Evolutionary conservation across 345 rosid species (phyloP), one percentile per base, ranked within the genome.

Genomic region (Geranium brycei): DNA sequence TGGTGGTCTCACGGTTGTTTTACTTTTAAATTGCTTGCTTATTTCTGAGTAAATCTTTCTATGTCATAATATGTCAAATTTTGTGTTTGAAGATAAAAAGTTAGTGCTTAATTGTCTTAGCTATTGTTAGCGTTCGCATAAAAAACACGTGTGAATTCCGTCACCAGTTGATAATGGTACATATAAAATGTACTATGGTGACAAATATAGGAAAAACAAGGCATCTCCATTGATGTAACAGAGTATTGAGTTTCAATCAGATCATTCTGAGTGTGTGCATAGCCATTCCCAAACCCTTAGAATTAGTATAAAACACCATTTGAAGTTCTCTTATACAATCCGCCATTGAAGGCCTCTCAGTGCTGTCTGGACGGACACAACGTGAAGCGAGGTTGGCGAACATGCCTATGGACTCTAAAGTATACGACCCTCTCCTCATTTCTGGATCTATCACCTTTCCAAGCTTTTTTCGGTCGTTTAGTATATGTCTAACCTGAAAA

Each of bases 361-460:
- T 41, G 6, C 66, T 68, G 61, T 68, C 28, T 2, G 56, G 64
- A 17, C 10, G 67, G 64, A 62, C 61, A 0, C 65, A 68, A 18
- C 57, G 51, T 3, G 51, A 62, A 56, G 72, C 72, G n/a, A 69
- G 30, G 40, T 58, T 62, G 2, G 66, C 62, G 0, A 62, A 69
- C 72, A 62, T 62, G 61, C 40, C 31, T 1, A 67, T 28, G 32
- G 66, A 62, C 23, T 69, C 62, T 30, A 38, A 57, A 1, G 62
- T 69, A 58, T 40, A 69, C 17, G 66, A 62, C 17, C 15, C 63
- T 40, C 62, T 57, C 17, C 32, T 69, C 56, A 69, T 35, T 57
- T 69, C 62, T 12, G 71, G 66, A 62, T 68, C 71, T 18, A 62
- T 62, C 55, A 31, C 62, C 38, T 57, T 68, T 58, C 61, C 23